These are phyloP conservation scores for Fonsecaea monophora DNA, from an alignment of 2,329 filamentous ascomycete genomes.

Conservation along the genomic window DNA sequence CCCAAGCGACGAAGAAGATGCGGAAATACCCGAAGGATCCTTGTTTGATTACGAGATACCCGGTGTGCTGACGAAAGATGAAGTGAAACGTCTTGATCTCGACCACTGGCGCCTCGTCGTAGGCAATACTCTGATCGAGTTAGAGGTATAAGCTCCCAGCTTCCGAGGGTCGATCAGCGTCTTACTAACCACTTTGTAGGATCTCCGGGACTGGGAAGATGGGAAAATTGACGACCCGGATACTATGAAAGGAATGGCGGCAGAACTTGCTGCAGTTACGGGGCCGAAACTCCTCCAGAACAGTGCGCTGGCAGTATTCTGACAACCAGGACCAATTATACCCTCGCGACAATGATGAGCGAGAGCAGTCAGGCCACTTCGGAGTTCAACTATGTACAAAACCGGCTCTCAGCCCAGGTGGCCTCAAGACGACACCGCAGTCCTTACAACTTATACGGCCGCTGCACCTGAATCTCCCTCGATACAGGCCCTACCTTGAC, in stretches of 20 bases:
- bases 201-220: slow-evolving; percentile 56
- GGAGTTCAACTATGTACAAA: background rate
- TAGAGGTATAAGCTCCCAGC: slow-evolving; percentile 45
- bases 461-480: background rate
- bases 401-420: background rate
- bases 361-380: background rate
- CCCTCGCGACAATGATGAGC: slow-evolving; percentile 17
- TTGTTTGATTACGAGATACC: slow-evolving; percentile 57
- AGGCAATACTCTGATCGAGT: slow-evolving; percentile 51
- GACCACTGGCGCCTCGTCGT: slow-evolving; percentile 54
- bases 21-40: slow-evolving; percentile 43
- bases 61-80: slow-evolving; percentile 52
- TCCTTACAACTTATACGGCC: background rate
- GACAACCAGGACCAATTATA: background rate
- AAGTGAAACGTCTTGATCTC: slow-evolving; percentile 52
- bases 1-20: slow-evolving; percentile 47
- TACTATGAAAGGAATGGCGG: slow-evolving; percentile 56
- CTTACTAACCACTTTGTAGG: slow-evolving; percentile 41
- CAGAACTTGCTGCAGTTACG: slow-evolving; percentile 54
- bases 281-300: slow-evolving; percentile 51
- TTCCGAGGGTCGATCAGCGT: background rate
- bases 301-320: slow-evolving; percentile 39
- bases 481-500: background rate
- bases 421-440: background rate
- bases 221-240: slow-evolving; percentile 51